phyloP scores from a whole-genome alignment of 768 basidiomycete genomes.

The Lactarius akahatsu region DNA sequence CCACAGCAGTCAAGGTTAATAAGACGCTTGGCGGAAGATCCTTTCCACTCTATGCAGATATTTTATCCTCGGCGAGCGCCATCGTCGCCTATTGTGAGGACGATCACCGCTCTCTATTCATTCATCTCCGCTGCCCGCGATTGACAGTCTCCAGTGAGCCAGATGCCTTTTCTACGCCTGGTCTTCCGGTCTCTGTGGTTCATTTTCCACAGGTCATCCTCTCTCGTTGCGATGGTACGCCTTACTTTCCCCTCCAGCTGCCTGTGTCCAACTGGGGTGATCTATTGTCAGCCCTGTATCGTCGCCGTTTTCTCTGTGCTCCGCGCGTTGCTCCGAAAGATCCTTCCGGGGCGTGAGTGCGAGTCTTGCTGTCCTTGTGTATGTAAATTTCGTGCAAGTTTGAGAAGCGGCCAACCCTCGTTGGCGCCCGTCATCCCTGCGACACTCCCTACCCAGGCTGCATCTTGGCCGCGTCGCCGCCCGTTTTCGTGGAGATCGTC shows the following conservation, averaged over 20 bases:
- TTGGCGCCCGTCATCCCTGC: neutral
- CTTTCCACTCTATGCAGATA: conserved; percentile 5
- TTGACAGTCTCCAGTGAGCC: conserved; percentile 15
- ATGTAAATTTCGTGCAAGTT: neutral
- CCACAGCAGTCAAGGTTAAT: conserved; percentile 21
- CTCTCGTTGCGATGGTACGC: conserved; percentile 22
- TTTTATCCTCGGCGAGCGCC: conserved; percentile 5
- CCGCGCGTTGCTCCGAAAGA: conserved; percentile 7
- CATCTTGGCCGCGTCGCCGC: conserved; percentile 5
- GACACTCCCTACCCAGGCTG: conserved; percentile 1
- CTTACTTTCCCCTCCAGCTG: neutral
- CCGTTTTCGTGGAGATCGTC: conserved; percentile 7
- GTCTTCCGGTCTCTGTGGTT: conserved; percentile 15
- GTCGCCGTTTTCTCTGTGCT: conserved; percentile 15
- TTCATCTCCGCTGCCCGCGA: neutral
- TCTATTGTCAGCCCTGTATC: conserved; percentile 15
- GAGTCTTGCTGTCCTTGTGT: neutral
- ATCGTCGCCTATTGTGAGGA: conserved; percentile 13
- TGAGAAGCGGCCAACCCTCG: neutral
- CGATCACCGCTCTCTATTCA: neutral
- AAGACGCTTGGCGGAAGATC: conserved; percentile 7
- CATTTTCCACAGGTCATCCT: conserved; percentile 6
- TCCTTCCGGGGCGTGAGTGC: neutral
- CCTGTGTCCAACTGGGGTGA: neutral
- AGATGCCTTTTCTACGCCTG: conserved; percentile 13